phyloP scores from a whole-genome alignment of 2,329 filamentous ascomycete genomes.

The Dryadomyces quercus-mongolicae region DNA sequence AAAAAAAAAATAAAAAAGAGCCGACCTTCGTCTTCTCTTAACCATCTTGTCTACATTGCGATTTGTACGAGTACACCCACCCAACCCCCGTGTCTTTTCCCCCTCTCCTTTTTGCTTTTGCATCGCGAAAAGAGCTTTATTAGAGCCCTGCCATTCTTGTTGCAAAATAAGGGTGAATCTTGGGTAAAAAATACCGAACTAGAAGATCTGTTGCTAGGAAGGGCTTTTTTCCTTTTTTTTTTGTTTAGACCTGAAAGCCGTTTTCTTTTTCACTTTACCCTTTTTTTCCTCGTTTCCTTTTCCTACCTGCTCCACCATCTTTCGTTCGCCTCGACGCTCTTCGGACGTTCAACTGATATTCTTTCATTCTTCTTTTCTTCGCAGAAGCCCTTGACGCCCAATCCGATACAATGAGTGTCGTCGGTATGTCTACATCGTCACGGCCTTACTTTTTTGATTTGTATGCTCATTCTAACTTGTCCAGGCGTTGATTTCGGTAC shows the following conservation, averaged over 20 bases:
- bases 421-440: conserved; percentile 7
- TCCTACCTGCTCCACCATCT: background rate
- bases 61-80: background rate
- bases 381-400: conserved; percentile 1
- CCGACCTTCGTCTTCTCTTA: background rate
- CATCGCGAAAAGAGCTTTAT: background rate
- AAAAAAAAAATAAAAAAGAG: background rate
- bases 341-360: background rate
- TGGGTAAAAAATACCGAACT: background rate
- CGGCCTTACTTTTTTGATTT: background rate
- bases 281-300: background rate
- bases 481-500: conserved; percentile 87
- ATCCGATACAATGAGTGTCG: conserved; percentile 13
- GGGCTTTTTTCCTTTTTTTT: background rate
- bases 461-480: conserved; percentile 5
- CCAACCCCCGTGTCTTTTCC: too few relatives aligned
- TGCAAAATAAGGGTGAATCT: background rate
- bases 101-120: background rate
- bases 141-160: background rate
- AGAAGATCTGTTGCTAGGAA: background rate
- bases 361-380: background rate
- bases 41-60: background rate
- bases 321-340: too few relatives aligned
- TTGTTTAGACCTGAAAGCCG: background rate
- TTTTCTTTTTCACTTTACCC: background rate